phyloP scores from a whole-genome alignment of 2,329 filamentous ascomycete genomes.

The Eutypa lata region DNA sequence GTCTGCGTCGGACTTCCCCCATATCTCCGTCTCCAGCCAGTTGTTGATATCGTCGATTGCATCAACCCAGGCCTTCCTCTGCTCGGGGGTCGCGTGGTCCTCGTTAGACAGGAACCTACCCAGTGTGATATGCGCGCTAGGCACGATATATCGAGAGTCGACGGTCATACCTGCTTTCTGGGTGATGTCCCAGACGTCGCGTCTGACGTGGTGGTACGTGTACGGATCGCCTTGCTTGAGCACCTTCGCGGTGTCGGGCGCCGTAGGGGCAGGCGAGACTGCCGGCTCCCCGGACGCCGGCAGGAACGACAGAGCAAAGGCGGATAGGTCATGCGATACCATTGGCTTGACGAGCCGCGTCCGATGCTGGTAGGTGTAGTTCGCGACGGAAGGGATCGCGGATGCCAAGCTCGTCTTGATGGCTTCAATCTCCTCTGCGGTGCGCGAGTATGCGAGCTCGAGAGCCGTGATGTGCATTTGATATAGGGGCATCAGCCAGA shows the following conservation, averaged over 20 bases:
- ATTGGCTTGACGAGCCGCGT: slow-evolving; percentile 77
- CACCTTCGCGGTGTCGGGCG: slow-evolving; percentile 31
- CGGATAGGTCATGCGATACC: slow-evolving; percentile 80
- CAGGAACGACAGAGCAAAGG: slow-evolving; percentile 82
- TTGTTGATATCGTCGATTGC: slow-evolving; percentile 73
- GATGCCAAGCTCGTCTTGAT: slow-evolving; percentile 58
- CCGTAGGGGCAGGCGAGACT: slow-evolving; percentile 36
- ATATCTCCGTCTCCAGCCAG: slow-evolving; percentile 69
- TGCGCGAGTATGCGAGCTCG: slow-evolving; percentile 79
- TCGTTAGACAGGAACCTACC: slow-evolving; percentile 70
- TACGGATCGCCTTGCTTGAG: slow-evolving; percentile 59
- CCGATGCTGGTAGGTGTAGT: slow-evolving; percentile 65
- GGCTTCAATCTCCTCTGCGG: slow-evolving; percentile 61
- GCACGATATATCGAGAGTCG: slow-evolving; percentile 79
- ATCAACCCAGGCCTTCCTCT: slow-evolving; percentile 62
- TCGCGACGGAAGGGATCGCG: slow-evolving; percentile 57
- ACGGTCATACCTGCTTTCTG: slow-evolving; percentile 63
- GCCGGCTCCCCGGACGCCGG: slow-evolving; percentile 66
- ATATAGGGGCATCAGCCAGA: slow-evolving; percentile 83
- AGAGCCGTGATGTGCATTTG: slow-evolving; percentile 82
- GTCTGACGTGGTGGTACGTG: slow-evolving; percentile 86
- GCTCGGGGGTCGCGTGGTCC: slow-evolving; percentile 58
- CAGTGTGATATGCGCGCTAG: slow-evolving; percentile 85
- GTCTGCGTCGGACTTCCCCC: slow-evolving; percentile 50
- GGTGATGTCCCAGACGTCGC: slow-evolving; percentile 68